Evolutionary conservation across 164 flowering plant species (phyloP).

Genomic region (Vitis cinerea): DNA sequence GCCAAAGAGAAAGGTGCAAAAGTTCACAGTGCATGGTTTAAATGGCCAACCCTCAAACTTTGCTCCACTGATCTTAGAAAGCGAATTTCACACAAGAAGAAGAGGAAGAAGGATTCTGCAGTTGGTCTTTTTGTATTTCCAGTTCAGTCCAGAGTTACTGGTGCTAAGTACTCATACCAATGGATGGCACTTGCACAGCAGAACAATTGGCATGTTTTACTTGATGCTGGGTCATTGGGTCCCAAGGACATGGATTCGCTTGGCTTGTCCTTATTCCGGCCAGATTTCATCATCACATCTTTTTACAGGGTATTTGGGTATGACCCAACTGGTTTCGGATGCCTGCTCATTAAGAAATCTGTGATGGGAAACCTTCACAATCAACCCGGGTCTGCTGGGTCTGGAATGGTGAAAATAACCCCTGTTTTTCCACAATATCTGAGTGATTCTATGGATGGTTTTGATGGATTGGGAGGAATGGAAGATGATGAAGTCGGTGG

Average conservation of each 20-base stretch:
- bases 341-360: conserved; percentile 86
- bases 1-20: conserved; percentile 80
- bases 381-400: conserved; percentile 68
- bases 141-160: conserved; percentile 88
- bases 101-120: conserved; percentile 79
- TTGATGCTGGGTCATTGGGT: conserved; percentile 95
- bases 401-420: conserved; percentile 87
- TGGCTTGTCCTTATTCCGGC: conserved; percentile 81
- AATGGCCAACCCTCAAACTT: conserved; percentile 77
- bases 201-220: conserved; percentile 91
- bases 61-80: conserved; percentile 80
- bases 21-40: conserved; percentile 71
- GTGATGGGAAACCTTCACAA: conserved; percentile 73
- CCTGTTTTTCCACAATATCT: conserved; percentile 76
- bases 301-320: conserved; percentile 85
- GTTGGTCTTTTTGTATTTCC: conserved; percentile 86
- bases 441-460: conserved; percentile 72
- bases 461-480: conserved; percentile 49
- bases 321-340: conserved; percentile 96
- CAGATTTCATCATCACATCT: conserved; percentile 87
- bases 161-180: conserved; percentile 89
- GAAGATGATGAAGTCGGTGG: conserved; percentile 46
- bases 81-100: conserved; percentile 71
- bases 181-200: conserved; percentile 98
- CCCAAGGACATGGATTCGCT: conserved; percentile 97